Base-by-base conservation (phyloP, 768 basidiomycete genomes). In the Leucosporidium scottii region DNA sequence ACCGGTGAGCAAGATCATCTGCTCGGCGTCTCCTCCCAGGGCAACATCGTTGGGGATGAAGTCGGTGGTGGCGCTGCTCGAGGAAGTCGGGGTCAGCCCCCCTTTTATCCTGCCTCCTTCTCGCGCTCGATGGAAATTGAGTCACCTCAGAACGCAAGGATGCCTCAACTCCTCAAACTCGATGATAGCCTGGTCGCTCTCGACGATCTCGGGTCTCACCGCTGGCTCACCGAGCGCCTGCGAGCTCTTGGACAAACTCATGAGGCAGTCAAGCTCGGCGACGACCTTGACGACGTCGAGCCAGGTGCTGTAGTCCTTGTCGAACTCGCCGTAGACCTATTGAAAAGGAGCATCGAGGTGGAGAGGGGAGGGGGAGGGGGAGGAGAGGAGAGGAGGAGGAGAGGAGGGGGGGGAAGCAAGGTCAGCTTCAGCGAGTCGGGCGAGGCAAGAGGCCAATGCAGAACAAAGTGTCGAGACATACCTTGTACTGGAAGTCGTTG, bases 21-120 rank as follows among this genome's bases (percentile, higher is more conserved):
- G 85, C 63, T 78, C 73, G 7, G 83, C 82, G 58, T 84, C 83
- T 1, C 85, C 86, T 21, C 96, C 96, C 56, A 99, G 81, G 74
- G 85, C 86, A 44, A 99, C 85, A 77, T 94, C 83, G 75, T 99
- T 99, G 3, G 94, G 89, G 73, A 99, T 97, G 76, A 99, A 99
- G 69, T 84, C 85, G 34, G 79, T 77, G 71, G 68, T 56, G 20
- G 67, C 66, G 69, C 60, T 73, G 65, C 10, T 34, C 15, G 23
- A 51, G 44, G 21, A 18, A 1, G 27, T n/a, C 6, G n/a, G 8
- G 15, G 44, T 34, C 48, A 61, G 50, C 31, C 9, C 21, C 6
- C 8, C 21, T 23, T 21, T 12, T 6, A 21, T 1, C 8, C 21
- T 7, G 27, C 18, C 57, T 39, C 6, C 23, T n/a, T 6, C 36